Evolutionary conservation across 441 rosid genomes (phyloP), one percentile per base, ranked within the genome.

Genomic region (Erodium chrysanthum): DNA sequence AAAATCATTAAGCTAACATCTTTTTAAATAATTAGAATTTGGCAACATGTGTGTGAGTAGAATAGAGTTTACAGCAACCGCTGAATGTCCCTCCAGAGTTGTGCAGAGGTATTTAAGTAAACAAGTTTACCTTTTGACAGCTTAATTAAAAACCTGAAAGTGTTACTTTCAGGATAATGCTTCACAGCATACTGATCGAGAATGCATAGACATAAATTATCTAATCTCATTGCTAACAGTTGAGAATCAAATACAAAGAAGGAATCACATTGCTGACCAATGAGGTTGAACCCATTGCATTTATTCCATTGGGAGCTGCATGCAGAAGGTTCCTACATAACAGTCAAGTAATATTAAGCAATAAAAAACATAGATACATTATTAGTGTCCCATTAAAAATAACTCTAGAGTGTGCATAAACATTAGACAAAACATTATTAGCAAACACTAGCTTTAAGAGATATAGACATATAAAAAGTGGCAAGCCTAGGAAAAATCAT

Each of bases 221-320:
- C 15, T 44, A 44, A 44, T 44, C 50, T 40, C 15, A 44, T 14
- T 1, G 50, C 50, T 44, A 44, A 44, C n/a, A 44, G n/a, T 44
- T 44, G 12, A 44, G 50, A 44, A 44, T 14, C 50, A 44, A 44
- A 44, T 14, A 15, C 50, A 0, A 12, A 44, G 50, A 44, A 64
- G 69, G 70, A 73, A 44, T 66, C 56, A 72, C 29, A 46, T 64
- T 23, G 79, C 91, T 84, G 62, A 91, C 97, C 92, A 76, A 68
- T 46, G 84, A 73, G 68, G 82, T 66, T 66, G 96, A 81, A 69
- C 80, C 70, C 31, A 78, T 58, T 0, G 84, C 84, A 77, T 83
- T 71, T 58, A 69, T 52, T 67, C 74, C 79, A 70, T 82, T 79
- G 72, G 69, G 59, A 29, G 90, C 80, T 65, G 78, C 85, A 79